These are phyloP conservation scores for Penicillium janthinellum DNA, from an alignment of 2,329 filamentous ascomycete genomes.

Conservation along the genomic window DNA sequence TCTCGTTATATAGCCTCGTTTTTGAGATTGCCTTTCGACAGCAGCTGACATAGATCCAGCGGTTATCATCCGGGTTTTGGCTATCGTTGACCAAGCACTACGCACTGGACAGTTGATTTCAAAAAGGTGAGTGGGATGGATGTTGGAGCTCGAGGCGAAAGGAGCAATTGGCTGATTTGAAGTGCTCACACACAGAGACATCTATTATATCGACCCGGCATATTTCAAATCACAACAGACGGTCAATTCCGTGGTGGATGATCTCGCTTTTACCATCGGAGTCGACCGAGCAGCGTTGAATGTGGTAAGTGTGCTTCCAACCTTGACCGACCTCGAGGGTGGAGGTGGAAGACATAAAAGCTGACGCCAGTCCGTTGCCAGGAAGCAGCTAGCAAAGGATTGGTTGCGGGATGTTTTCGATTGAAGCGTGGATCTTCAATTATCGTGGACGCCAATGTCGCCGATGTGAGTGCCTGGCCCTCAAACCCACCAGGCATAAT, in stretches of 20 bases:
- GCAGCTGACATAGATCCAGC: slow-evolving; percentile 45
- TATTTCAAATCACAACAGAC: slow-evolving; percentile 60
- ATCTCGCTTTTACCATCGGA: slow-evolving; percentile 61
- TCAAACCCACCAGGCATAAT: not conserved
- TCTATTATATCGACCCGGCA: slow-evolving; percentile 64
- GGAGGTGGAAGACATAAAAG: not conserved
- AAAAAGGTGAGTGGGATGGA: slow-evolving; percentile 53
- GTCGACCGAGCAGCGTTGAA: slow-evolving; percentile 58
- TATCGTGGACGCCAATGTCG: slow-evolving; percentile 44
- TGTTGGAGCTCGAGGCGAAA: not conserved
- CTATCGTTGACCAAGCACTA: slow-evolving; percentile 57
- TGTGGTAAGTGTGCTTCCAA: slow-evolving; percentile 49
- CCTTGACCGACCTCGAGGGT: not conserved
- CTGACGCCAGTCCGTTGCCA: slow-evolving; percentile 22
- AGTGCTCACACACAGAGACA: slow-evolving; percentile 51
- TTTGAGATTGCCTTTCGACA: not conserved
- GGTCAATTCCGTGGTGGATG: slow-evolving; percentile 62
- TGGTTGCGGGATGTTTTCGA: slow-evolving; percentile 41
- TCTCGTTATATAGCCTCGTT: not conserved
- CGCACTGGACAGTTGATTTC: slow-evolving; percentile 53
- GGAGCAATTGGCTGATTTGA: not conserved
- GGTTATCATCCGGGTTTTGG: slow-evolving; percentile 57
- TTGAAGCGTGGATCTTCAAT: slow-evolving; percentile 26
- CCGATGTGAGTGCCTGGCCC: slow-evolving; percentile 26
- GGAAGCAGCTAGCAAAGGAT: slow-evolving; percentile 48